Conservation (phyloP, 2,329 filamentous ascomycete species). For the Fusarium dimerum region DNA sequence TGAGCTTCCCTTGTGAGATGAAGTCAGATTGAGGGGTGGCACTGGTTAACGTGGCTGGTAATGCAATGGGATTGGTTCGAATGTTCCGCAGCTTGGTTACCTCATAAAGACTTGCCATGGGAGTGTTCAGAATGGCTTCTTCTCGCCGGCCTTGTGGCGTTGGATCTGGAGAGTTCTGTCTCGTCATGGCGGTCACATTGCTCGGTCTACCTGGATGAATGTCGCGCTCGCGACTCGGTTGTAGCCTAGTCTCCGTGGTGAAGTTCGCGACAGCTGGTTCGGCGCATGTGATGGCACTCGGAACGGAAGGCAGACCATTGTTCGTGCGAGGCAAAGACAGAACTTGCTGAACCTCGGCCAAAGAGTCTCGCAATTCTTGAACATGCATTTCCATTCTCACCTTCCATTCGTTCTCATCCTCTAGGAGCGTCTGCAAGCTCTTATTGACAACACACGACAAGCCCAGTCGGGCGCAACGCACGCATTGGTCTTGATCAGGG, state of each 20-base stretch:
- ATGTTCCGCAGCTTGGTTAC: constrained; percentile 36
- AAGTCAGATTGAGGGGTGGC: constrained; percentile 28
- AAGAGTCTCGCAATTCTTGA: constrained; percentile 25
- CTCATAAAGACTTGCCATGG: constrained; percentile 36
- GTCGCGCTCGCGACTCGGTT: not conserved
- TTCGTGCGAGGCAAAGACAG: constrained; percentile 15
- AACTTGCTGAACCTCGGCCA: constrained; percentile 28
- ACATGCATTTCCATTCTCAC: constrained; percentile 31
- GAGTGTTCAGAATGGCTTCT: constrained; percentile 33
- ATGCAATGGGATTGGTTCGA: constrained; percentile 31
- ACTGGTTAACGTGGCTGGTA: constrained; percentile 6
- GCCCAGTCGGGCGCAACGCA: constrained; percentile 49
- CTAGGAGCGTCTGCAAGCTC: constrained; percentile 55
- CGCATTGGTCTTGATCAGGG: constrained; percentile 45
- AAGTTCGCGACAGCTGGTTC: not conserved
- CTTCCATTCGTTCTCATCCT: constrained; percentile 52
- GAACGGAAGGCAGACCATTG: not conserved
- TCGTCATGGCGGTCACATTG: constrained; percentile 33
- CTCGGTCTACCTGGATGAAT: constrained; percentile 1
- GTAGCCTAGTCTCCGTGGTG: not conserved
- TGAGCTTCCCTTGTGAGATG: constrained; percentile 30
- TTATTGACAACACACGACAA: constrained; percentile 56
- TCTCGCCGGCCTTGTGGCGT: constrained; percentile 21
- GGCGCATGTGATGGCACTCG: not conserved
- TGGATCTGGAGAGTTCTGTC: constrained; percentile 33